Conservation (phyloP, 805 yeast genomes). For the Yarrowia sp. region DNA sequence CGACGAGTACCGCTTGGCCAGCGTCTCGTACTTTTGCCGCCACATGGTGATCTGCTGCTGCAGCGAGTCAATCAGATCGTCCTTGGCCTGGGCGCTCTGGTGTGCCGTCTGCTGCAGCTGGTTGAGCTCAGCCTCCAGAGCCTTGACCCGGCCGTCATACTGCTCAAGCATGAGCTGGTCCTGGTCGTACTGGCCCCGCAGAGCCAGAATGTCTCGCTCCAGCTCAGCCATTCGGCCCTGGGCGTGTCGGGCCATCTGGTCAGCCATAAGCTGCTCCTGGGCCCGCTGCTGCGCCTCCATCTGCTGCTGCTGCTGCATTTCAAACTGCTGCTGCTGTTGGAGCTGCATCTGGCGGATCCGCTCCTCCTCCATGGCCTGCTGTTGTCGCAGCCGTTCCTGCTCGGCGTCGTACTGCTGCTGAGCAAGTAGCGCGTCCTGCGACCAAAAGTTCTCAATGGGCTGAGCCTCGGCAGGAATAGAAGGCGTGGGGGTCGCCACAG, state of each 20-base stretch:
- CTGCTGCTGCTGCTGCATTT: slow-evolving; percentile 70
- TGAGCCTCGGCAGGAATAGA: slow-evolving; percentile 38
- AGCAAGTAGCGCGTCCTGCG: slow-evolving; percentile 36
- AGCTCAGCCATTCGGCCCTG: slow-evolving; percentile 76
- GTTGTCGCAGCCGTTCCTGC: slow-evolving; percentile 57
- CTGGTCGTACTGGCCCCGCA: slow-evolving; percentile 78
- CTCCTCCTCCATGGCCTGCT: slow-evolving; percentile 60
- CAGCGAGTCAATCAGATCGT: slow-evolving; percentile 61
- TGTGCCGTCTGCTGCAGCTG: slow-evolving; percentile 61
- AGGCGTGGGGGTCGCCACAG: slow-evolving; percentile 30
- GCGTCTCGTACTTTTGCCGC: slow-evolving; percentile 82
- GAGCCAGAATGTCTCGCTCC: slow-evolving; percentile 72
- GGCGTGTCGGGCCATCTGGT: slow-evolving; percentile 67
- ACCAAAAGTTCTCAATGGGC: slow-evolving; percentile 46
- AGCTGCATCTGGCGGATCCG: slow-evolving; percentile 65
- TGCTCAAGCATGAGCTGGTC: slow-evolving; percentile 81
- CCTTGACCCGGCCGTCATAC: slow-evolving; percentile 79
- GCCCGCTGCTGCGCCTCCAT: slow-evolving; percentile 64
- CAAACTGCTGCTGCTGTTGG: slow-evolving; percentile 66
- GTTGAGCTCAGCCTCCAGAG: slow-evolving; percentile 68
- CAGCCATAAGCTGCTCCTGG: slow-evolving; percentile 64
- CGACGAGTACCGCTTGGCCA: slow-evolving; percentile 86
- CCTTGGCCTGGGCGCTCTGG: slow-evolving; percentile 71
- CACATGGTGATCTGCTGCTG: slow-evolving; percentile 75
- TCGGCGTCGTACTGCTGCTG: slow-evolving; percentile 57